Evolutionary conservation across 345 rosid genomes (phyloP).

Genomic region (Murraya paniculata): DNA sequence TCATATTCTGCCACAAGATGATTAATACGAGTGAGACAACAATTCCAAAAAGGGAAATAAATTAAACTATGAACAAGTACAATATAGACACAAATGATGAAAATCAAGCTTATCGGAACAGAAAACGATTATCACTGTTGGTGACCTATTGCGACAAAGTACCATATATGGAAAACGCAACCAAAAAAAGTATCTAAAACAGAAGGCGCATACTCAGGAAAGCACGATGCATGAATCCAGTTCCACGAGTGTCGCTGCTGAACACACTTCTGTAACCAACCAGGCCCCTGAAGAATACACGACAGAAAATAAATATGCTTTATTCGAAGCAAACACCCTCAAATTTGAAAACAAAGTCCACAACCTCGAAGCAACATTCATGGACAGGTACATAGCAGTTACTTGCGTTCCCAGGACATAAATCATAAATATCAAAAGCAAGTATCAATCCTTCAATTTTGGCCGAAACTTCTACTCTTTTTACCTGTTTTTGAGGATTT

Average conservation of each 20-base stretch:
- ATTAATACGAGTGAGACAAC: neutral
- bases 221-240: slow-evolving; percentile 99
- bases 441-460: neutral
- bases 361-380: neutral
- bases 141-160: neutral
- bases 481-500: neutral
- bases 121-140: neutral
- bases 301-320: neutral
- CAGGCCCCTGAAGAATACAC: slow-evolving; percentile 62
- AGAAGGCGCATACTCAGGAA: slow-evolving; percentile 63
- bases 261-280: slow-evolving; percentile 98
- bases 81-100: neutral
- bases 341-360: neutral
- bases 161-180: neutral
- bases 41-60: neutral
- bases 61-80: neutral
- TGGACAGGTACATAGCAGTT: neutral
- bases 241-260: slow-evolving; percentile 97
- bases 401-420: neutral
- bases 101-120: neutral
- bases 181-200: slow-evolving; percentile 4
- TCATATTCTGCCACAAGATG: slow-evolving; percentile 59
- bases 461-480: neutral
- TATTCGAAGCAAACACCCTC: neutral
- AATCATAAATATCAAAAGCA: neutral